Evolutionary conservation across 2,329 filamentous ascomycete species (phyloP).

Genomic region (Trichothecium roseum): DNA sequence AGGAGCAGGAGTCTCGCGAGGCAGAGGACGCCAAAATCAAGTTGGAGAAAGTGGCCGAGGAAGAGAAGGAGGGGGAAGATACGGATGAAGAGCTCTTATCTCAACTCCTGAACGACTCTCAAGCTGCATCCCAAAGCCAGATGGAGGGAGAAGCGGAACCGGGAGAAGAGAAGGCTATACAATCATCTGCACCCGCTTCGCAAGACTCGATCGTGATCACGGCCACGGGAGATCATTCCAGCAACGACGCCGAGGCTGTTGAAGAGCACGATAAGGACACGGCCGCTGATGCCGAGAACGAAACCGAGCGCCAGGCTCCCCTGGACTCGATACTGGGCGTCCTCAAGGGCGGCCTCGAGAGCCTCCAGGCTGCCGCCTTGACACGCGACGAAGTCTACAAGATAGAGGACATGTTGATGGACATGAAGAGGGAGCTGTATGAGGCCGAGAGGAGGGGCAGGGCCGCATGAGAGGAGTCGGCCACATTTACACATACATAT

Average conservation of each 20-base stretch:
- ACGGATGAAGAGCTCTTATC: conserved; percentile 31
- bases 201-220: conserved; percentile 13
- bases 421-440: conserved; percentile 65
- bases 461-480: conserved; percentile 1
- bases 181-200: neutral
- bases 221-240: conserved; percentile 2
- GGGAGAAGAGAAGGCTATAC: neutral
- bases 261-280: neutral
- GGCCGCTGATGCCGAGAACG: neutral
- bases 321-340: conserved; percentile 17
- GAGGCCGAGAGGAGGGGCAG: conserved; percentile 54
- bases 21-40: neutral
- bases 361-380: conserved; percentile 49
- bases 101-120: conserved; percentile 28
- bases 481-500: neutral
- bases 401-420: conserved; percentile 70
- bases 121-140: conserved; percentile 24
- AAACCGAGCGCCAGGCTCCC: conserved; percentile 5
- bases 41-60: conserved; percentile 1
- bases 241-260: too few species aligned
- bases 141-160: neutral
- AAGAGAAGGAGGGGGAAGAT: conserved; percentile 15
- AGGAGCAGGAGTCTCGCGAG: neutral
- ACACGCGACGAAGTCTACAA: conserved; percentile 56
- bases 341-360: conserved; percentile 34